A percentile compares a stretch with the other conserved stretches of the same genome.
Evolutionary conservation across 257 asterid genomes (phyloP).

Genomic region (Oldenlandia corymbosa): DNA sequence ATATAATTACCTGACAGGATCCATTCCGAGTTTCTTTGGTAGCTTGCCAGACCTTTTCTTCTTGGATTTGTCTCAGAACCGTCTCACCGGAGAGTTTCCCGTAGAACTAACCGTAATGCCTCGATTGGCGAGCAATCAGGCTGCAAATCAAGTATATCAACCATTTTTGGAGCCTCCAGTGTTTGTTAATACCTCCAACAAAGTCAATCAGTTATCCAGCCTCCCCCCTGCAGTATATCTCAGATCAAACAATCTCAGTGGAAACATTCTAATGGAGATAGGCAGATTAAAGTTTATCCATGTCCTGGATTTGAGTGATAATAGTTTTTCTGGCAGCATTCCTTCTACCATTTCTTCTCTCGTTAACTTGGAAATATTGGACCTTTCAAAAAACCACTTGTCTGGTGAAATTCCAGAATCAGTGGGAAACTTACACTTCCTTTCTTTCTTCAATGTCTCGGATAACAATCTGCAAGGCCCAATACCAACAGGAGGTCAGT

Average conservation of each 20-base stretch:
- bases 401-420: constrained; percentile 79
- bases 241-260: constrained; percentile 45
- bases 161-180: constrained; percentile 79
- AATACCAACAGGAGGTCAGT: too few species aligned
- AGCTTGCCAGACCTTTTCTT: constrained; percentile 61
- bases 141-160: constrained; percentile 42
- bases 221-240: constrained; percentile 77
- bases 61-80: constrained; percentile 70
- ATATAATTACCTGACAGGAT: constrained; percentile 48
- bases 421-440: constrained; percentile 53
- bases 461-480: too few species aligned
- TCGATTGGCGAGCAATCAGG: constrained; percentile 46
- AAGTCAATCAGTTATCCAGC: constrained; percentile 67
- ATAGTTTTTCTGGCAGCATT: constrained; percentile 63
- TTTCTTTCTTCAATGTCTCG: too few species aligned
- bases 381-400: constrained; percentile 64
- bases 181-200: constrained; percentile 65
- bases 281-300: constrained; percentile 66
- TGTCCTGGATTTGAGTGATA: constrained; percentile 58
- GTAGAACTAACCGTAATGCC: constrained; percentile 40
- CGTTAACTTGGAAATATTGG: constrained; percentile 68
- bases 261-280: constrained; percentile 60
- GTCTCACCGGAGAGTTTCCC: constrained; percentile 63
- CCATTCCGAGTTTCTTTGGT: constrained; percentile 80
- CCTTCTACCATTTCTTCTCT: constrained; percentile 69